Percentiles rank a stretch among this genome's conserved stretches.
Evolutionary conservation across 768 basidiomycete species (phyloP).

Genomic region (Psilocybe cyanescens): DNA sequence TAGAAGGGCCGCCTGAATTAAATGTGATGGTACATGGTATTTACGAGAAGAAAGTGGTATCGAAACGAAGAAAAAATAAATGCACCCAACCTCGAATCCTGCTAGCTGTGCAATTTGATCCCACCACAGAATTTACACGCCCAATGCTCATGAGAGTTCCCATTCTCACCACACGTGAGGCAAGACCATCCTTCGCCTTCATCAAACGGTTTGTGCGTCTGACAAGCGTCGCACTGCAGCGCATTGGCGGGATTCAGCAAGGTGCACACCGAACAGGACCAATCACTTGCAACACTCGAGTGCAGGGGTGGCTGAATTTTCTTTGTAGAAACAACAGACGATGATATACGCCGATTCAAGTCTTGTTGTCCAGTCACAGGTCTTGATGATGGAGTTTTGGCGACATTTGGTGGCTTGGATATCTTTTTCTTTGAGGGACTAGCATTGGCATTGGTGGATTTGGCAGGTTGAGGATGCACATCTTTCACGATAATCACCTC

Average conservation of each 20-base stretch:
- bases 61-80: not conserved
- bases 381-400: slow-evolving; percentile 1
- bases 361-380: not conserved
- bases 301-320: not conserved
- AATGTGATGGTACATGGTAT: not conserved
- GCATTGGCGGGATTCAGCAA: slow-evolving; percentile 56
- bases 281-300: slow-evolving; percentile 30
- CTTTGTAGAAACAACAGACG: not conserved
- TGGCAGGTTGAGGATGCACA: slow-evolving; percentile 13
- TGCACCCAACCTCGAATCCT: not conserved
- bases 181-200: slow-evolving; percentile 63
- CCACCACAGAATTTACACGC: slow-evolving; percentile 75
- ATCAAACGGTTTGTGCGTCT: slow-evolving; percentile 33
- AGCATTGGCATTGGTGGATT: slow-evolving; percentile 9
- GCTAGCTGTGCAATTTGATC: slow-evolving; percentile 54
- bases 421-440: slow-evolving; percentile 24
- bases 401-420: not conserved
- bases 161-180: slow-evolving; percentile 60
- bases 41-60: slow-evolving; percentile 1
- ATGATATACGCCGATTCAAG: not conserved
- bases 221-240: slow-evolving; percentile 67
- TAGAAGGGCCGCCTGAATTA: slow-evolving; percentile 17
- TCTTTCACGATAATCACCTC: slow-evolving; percentile 35
- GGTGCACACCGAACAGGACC: slow-evolving; percentile 67
- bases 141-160: slow-evolving; percentile 71